Evolutionary conservation across 1,284 basidiomycete genomes (phyloP).

Genomic region (Puccinia coronata): DNA sequence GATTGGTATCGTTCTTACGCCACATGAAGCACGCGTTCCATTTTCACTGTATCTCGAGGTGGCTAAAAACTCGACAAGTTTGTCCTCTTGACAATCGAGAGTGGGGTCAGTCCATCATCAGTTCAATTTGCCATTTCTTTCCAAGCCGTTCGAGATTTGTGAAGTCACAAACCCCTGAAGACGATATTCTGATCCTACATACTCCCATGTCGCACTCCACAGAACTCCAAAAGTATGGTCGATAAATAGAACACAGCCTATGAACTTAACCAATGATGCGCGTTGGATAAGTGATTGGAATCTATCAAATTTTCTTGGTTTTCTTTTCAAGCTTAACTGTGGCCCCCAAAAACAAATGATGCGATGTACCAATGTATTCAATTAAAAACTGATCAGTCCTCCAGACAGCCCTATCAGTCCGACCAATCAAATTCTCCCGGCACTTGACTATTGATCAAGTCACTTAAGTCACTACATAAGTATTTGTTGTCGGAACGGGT

Average conservation of each 20-base stretch:
- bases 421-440: background rate
- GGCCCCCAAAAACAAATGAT: constrained; percentile 1
- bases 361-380: constrained; percentile 5
- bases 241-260: background rate
- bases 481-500: too few species aligned
- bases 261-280: background rate
- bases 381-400: background rate
- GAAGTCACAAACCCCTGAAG: background rate
- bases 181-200: background rate
- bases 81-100: constrained; percentile 93
- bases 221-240: constrained; percentile 50
- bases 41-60: constrained; percentile 99
- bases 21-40: constrained; percentile 88
- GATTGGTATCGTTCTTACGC: background rate
- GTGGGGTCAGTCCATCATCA: constrained; percentile 51
- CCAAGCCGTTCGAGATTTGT: background rate
- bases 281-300: background rate
- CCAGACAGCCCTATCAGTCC: background rate
- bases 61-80: constrained; percentile 98
- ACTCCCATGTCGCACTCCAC: background rate
- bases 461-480: background rate
- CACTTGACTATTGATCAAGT: background rate
- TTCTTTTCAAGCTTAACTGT: background rate
- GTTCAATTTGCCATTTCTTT: background rate
- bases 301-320: background rate